These are phyloP conservation scores for Noccaea bulbosa DNA, from an alignment of 345 rosid genomes.

Conservation along the genomic window DNA sequence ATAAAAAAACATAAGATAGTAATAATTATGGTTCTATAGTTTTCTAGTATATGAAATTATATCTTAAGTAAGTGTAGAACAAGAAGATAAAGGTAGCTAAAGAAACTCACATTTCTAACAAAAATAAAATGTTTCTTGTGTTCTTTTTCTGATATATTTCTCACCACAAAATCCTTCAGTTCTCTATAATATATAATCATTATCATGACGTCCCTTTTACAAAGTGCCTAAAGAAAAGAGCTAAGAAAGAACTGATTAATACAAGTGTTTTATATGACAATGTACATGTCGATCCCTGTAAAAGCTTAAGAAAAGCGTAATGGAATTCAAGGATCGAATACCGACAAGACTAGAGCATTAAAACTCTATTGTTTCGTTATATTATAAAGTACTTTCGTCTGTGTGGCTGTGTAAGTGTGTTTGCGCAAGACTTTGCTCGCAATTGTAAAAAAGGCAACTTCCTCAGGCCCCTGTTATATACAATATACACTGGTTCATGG, in stretches of 20 bases:
- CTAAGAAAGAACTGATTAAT: background rate
- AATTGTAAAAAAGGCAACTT: background rate
- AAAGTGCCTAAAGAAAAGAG: slow-evolving; percentile 14
- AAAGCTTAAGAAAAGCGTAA: slow-evolving; percentile 7
- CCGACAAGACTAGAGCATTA: background rate
- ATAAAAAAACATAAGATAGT: background rate
- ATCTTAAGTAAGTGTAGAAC: background rate
- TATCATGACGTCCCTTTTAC: slow-evolving; percentile 12
- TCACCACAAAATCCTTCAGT: slow-evolving; percentile 19
- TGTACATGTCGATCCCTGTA: slow-evolving; percentile 2
- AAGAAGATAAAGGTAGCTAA: background rate
- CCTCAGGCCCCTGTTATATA: background rate
- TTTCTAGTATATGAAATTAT: background rate
- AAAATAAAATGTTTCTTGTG: slow-evolving; percentile 18
- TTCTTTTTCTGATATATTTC: slow-evolving; percentile 22
- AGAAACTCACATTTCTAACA: slow-evolving; percentile 15
- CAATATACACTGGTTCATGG: slow-evolving; percentile 1
- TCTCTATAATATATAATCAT: slow-evolving; percentile 18
- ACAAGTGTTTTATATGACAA: slow-evolving; percentile 2
- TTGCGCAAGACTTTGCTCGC: background rate
- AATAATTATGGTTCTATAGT: background rate
- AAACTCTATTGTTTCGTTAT: background rate
- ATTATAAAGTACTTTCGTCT: slow-evolving; percentile 5
- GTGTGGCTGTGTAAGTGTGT: background rate
- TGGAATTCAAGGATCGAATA: background rate